Evolutionary conservation across 352 stramenopile genomes (phyloP), one percentile per base, ranked within the genome.

Genomic region (Aphanomyces euteiches): DNA sequence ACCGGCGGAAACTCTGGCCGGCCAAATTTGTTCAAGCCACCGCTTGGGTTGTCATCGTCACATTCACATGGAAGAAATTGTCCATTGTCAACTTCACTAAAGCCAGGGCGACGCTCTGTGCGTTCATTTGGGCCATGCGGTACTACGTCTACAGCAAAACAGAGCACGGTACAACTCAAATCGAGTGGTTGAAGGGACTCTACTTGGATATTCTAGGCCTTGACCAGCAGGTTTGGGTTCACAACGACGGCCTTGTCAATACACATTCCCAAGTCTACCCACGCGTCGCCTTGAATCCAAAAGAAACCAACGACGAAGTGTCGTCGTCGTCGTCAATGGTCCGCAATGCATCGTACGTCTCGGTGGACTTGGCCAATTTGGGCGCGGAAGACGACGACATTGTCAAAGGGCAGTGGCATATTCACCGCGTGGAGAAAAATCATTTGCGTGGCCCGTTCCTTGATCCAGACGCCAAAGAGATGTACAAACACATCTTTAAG

Each of bases 221-320:
- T 21, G 60, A 67, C 34, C 50, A 41, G 28, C 28, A 41, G 7
- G 15, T 34, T 21, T 67, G 60, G 60, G 60, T 41, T 7, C 45
- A 67, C 60, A 67, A 67, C 21, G 60, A 67, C 34, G 60, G 60
- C 7, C 38, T 67, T 37, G 60, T 67, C 19, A 67, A 67, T 41
- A 67, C 60, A 6, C 8, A 17, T 13, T 67, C 60, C 45, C 21
- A 57, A 57, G 28, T 37, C 7, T 67, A 67, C 28, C 60, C 60
- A 13, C 60, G 47, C 7, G 17, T 37, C 17, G 4, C 50, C 47
- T 67, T 41, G 47, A 50, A 50, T n/a, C 43, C 10, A 2, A 50
- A 12, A 12, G 17, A 50, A n/a, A 50, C 43, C 10, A n/a, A 12
- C 43, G 17, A 12, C 43, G 43, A 50, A 12, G 43, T n/a, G 1